Evolutionary conservation across 257 asterid genomes (phyloP), one percentile per base, ranked within the genome.

Genomic region (Perilla frutescens): DNA sequence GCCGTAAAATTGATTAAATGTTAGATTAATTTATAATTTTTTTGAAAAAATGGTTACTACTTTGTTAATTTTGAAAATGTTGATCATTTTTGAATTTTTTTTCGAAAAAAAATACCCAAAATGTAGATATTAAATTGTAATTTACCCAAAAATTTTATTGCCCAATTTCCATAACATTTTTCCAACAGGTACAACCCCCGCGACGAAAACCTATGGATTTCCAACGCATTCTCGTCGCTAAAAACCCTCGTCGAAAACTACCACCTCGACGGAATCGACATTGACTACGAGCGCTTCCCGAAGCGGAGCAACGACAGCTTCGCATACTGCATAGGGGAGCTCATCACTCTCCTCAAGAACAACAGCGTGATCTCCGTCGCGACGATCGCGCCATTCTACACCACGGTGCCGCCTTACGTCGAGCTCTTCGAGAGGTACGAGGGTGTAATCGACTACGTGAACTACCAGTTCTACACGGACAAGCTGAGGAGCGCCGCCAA

Each of bases 401-500:
- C 53, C 69, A 88, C 95, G 0, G 74, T 75, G 5, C 6, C 26
- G 0, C 91, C 91, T 1, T 90, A 90, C 69, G 64, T 78, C 8
- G 80, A 85, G 72, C 81, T 90, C 0, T 76, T 64, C 70, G 55
- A 54, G 3, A 47, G 75, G 34, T 87, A 85, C 72, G 83, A 72
- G 14, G 76, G 70, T 36, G 82, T 76, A 0, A 85, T 90, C 3
- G 91, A 90, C 68, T 90, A 81, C 41, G 96, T 90, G 6, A 90
- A 90, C 39, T 75, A 90, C 71, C 96, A 88, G 66, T 90, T 88
- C 14, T 90, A 90, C 31, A 90, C 96, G 2, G 91, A 90, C 54
- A 87, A 79, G 47, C 76, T 85, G 40, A 75, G 36, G 68, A 80
- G 81, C 12, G 84, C 96, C 3, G 45, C 10, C 57, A 80, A 72